phyloP scores from a whole-genome alignment of 352 stramenopile species.

The Phytophthora uliginosa region DNA sequence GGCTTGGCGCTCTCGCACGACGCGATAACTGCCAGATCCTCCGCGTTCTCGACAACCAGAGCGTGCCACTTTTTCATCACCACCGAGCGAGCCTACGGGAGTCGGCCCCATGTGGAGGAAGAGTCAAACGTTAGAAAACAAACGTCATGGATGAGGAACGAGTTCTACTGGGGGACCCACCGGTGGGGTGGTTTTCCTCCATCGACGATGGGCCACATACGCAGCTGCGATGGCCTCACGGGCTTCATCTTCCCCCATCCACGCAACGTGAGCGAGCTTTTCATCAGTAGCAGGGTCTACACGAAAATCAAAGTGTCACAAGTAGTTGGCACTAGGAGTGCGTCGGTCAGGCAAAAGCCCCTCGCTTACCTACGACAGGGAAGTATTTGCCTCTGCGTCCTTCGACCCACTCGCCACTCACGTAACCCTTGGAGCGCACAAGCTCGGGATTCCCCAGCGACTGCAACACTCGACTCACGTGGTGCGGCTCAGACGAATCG shows the following conservation, averaged over 20 bases:
- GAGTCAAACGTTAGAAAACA: background rate
- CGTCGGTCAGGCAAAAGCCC: background rate
- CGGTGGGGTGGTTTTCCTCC: constrained; percentile 55
- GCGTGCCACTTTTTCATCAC: constrained; percentile 76
- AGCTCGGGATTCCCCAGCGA: constrained; percentile 56
- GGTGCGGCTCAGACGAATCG: background rate
- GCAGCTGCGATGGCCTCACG: constrained; percentile 67
- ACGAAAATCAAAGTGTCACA: background rate
- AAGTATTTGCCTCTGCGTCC: constrained; percentile 45
- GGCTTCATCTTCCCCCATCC: constrained; percentile 66
- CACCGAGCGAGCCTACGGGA: constrained; percentile 31
- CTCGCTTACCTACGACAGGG: constrained; percentile 47
- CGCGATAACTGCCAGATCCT: constrained; percentile 91
- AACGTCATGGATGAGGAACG: background rate
- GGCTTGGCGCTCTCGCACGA: constrained; percentile 97
- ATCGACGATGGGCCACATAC: constrained; percentile 57
- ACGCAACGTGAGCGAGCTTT: constrained; percentile 59
- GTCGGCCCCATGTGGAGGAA: background rate
- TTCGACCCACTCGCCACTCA: constrained; percentile 71
- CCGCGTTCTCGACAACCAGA: constrained; percentile 58
- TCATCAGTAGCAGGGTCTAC: constrained; percentile 61
- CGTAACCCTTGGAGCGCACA: constrained; percentile 65
- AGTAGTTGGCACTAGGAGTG: background rate
- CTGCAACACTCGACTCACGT: constrained; percentile 10
- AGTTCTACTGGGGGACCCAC: constrained; percentile 32